Percentiles rank a stretch among this genome's conserved stretches.
Conservation (phyloP, 169 alveolate genomes). For the Plasmodium knowlesi region DNA sequence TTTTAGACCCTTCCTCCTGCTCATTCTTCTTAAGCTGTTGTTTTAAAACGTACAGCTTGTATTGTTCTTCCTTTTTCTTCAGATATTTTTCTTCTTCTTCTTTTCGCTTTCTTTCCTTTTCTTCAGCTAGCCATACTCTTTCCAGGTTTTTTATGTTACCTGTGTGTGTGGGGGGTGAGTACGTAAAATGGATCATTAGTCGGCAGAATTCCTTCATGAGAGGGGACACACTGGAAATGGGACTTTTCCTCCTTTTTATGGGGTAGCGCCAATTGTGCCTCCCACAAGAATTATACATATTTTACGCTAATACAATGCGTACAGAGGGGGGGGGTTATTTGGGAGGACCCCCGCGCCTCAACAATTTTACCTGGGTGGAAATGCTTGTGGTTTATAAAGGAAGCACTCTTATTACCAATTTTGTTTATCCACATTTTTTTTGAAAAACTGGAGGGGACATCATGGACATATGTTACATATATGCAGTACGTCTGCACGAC, state of each 20-base stretch:
- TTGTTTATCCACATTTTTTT: conserved; percentile 91
- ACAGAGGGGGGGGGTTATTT: background rate
- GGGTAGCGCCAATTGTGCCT: background rate
- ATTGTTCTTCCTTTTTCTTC: conserved; percentile 95
- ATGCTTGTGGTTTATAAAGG: conserved; percentile 93
- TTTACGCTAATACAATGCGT: background rate
- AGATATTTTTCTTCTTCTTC: conserved; percentile 91
- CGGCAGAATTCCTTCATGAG: background rate
- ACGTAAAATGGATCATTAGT: background rate
- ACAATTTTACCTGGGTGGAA: conserved; percentile 93
- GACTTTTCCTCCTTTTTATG: background rate
- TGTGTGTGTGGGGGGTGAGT: conserved; percentile 79
- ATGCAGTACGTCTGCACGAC: background rate
- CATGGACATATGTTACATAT: background rate
- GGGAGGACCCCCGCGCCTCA: background rate
- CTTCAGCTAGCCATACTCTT: conserved; percentile 97
- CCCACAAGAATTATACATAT: background rate
- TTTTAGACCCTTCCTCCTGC: conserved; percentile 52
- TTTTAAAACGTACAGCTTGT: conserved; percentile 92
- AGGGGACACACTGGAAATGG: background rate
- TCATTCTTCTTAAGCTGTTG: conserved; percentile 87
- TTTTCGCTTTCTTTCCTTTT: conserved; percentile 92
- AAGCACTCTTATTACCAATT: conserved; percentile 93
- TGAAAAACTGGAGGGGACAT: background rate
- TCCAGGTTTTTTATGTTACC: conserved; percentile 93